Percentiles rank a stretch among this genome's conserved stretches.
Evolutionary conservation across 768 basidiomycete species (phyloP).

Genomic region (Filobasidium floriforme): DNA sequence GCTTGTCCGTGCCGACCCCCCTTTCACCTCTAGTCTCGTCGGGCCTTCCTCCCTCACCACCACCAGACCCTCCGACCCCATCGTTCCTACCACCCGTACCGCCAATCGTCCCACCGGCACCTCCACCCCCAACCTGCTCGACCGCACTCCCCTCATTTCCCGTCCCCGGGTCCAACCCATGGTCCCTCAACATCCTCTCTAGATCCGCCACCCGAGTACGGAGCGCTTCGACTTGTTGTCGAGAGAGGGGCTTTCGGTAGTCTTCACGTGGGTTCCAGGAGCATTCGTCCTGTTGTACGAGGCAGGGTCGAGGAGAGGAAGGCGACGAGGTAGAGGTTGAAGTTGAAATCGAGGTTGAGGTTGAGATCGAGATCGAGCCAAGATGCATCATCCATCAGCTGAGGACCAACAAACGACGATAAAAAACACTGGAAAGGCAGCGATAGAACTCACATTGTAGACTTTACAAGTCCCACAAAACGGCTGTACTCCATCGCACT

Average conservation of each 20-base stretch:
- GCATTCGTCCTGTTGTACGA: constrained; percentile 32
- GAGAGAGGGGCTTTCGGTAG: constrained; percentile 36
- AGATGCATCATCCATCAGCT: too few relatives aligned
- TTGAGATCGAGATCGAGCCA: background rate
- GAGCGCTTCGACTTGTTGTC: constrained; percentile 37
- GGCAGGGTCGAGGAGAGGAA: too few relatives aligned
- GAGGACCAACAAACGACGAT: too few relatives aligned
- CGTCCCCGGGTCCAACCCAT: constrained; percentile 26
- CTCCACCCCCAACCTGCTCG: background rate
- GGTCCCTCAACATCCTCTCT: constrained; percentile 29
- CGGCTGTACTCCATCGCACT: constrained; percentile 37
- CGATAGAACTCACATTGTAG: constrained; percentile 30
- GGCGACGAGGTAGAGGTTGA: too few relatives aligned
- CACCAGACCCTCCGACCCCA: background rate
- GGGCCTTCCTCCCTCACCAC: background rate
- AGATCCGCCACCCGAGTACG: constrained; percentile 31
- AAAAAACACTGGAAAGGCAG: too few relatives aligned
- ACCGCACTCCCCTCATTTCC: background rate
- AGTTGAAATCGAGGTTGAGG: too few relatives aligned
- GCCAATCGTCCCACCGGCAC: background rate
- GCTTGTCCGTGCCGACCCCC: background rate
- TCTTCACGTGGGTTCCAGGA: constrained; percentile 34
- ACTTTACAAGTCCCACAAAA: constrained; percentile 35
- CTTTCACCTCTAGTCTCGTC: background rate
- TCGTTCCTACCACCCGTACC: background rate